Base-by-base conservation (phyloP, 169 alveolate species). In the Eimeria sp. region DNA sequence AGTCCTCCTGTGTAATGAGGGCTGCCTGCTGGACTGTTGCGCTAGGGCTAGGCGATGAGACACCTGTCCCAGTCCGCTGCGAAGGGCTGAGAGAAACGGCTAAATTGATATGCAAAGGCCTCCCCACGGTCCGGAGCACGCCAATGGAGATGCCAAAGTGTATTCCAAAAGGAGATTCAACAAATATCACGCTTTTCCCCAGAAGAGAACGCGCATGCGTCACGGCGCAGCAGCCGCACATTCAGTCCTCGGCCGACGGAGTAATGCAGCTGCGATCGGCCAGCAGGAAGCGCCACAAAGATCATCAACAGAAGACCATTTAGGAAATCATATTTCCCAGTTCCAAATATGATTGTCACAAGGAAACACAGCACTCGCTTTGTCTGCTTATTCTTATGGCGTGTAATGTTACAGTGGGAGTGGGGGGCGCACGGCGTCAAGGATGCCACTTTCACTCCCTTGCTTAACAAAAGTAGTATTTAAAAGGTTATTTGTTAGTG, bases 231-330 rank as follows among this genome's bases (percentile, higher is more conserved):
- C 87, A 76, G 87, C 87, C 65, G 87, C 87, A 47, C 57, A 76
- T 76, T 45, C 87, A 76, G 87, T 76, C 87, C 87, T 76, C 87
- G 61, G 87, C 87, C 87, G 87, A 76, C 87, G 87, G 87, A 61
- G 40, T 7, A 7, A 45, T 76, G 65, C 34, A 25, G 87, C 61
- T 20, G 63, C 87, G 43, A 45, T 49, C 87, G 65, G 61, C 87
- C 3, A 43, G 61, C n/a, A 65, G 40, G 47, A 76, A 76, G 65
- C 57, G 63, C 20, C 18, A 76, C 65, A 43, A 45, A 76, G 40
- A 34, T 34, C 11, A 30, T 70, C 22, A 30, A 6, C 22, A 5
- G n/a, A 70, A 70, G 22, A 70, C 22, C 22, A 70, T 70, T 70
- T 70, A 30, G 14, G 30, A 14, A 70, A 70, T 6, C 25, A 40